These are phyloP conservation scores for Zychaea mexicana DNA, from an alignment of 371 early-diverging fungal genomes.

Conservation along the genomic window DNA sequence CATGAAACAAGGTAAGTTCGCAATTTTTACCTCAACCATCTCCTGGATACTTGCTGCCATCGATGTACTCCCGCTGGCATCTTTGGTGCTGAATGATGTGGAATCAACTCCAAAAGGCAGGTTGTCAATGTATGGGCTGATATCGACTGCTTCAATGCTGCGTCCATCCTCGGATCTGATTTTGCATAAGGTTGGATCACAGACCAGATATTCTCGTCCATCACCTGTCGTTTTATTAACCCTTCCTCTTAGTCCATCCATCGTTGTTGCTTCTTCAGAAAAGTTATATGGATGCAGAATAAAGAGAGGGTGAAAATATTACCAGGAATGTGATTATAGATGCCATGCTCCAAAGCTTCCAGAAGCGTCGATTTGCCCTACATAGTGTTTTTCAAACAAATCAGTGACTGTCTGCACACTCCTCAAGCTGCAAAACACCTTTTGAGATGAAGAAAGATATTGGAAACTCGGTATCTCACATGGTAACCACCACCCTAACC, in stretches of 20 bases:
- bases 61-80: conserved; percentile 60
- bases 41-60: conserved; percentile 63
- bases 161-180: conserved; percentile 58
- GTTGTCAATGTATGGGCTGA: conserved; percentile 53
- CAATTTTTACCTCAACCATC: conserved; percentile 44
- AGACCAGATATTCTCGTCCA: conserved; percentile 54
- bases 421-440: too few relatives aligned
- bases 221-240: conserved; percentile 37
- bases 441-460: too few relatives aligned
- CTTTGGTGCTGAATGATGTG: conserved; percentile 31
- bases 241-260: too few relatives aligned
- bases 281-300: too few relatives aligned
- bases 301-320: too few relatives aligned
- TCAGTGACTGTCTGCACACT: too few relatives aligned
- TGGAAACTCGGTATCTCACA: too few relatives aligned
- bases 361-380: conserved; percentile 56
- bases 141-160: conserved; percentile 37
- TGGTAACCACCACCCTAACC: conserved; percentile 57
- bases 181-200: conserved; percentile 27
- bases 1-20: too few relatives aligned
- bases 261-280: too few relatives aligned
- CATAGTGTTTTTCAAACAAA: too few relatives aligned
- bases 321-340: conserved; percentile 46
- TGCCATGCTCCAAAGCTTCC: conserved; percentile 47
- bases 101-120: conserved; percentile 46